Percentiles rank a stretch among this genome's conserved stretches.
phyloP scores from a whole-genome alignment of 1,284 basidiomycete species.

The Hypsizygus ulmarius region DNA sequence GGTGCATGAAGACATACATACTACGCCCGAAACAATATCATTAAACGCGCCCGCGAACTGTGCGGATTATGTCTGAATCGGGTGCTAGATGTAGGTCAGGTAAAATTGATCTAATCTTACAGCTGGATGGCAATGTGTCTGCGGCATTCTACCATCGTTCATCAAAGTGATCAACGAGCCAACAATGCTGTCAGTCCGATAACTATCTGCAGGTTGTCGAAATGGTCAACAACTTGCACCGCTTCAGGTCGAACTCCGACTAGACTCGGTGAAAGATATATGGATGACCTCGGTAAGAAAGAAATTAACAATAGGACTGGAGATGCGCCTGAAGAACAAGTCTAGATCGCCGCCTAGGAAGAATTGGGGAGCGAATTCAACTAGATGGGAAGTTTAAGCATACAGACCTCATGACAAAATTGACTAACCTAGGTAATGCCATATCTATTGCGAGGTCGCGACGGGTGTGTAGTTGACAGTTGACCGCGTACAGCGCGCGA shows the following conservation, averaged over 20 bases:
- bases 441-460: slow-evolving; percentile 42
- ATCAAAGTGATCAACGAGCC: slow-evolving; percentile 42
- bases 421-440: slow-evolving; percentile 48
- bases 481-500: slow-evolving; percentile 43
- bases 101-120: slow-evolving; percentile 24
- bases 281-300: slow-evolving; percentile 6
- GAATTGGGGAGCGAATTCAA: slow-evolving; percentile 34
- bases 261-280: slow-evolving; percentile 32
- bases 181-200: slow-evolving; percentile 32
- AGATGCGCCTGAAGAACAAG: slow-evolving; percentile 30
- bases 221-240: slow-evolving; percentile 32
- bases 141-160: slow-evolving; percentile 44
- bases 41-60: slow-evolving; percentile 40
- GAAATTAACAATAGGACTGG: neutral
- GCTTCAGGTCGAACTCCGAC: slow-evolving; percentile 28
- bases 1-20: slow-evolving; percentile 21
- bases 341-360: slow-evolving; percentile 31
- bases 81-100: neutral
- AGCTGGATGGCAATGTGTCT: slow-evolving; percentile 38
- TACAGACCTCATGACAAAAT: neutral
- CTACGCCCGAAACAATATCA: slow-evolving; percentile 48
- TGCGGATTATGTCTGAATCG: slow-evolving; percentile 36
- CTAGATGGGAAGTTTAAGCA: slow-evolving; percentile 13
- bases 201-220: too few species aligned
- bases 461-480: slow-evolving; percentile 42